Evolutionary conservation across 345 rosid genomes (phyloP).

Genomic region (Linum usitatissimum): DNA sequence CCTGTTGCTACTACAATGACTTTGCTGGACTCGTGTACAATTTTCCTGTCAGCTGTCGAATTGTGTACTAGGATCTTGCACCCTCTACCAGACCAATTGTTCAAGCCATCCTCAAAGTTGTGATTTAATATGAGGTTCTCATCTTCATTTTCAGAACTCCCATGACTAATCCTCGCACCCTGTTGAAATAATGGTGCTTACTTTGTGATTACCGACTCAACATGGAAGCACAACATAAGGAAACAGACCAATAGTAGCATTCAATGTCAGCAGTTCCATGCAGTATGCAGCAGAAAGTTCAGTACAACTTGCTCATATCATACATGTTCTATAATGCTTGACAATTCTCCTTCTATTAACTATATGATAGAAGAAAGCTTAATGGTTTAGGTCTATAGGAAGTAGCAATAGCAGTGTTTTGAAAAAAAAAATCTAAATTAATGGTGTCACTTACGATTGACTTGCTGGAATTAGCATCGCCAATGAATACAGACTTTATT

Average conservation of each 20-base stretch:
- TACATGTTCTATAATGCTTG: too few relatives aligned
- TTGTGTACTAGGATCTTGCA: constrained; percentile 69
- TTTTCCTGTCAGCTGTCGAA: constrained; percentile 63
- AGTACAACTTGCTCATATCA: too few relatives aligned
- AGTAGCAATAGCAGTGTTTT: too few relatives aligned
- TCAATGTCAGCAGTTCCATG: too few relatives aligned
- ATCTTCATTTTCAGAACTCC: constrained; percentile 24
- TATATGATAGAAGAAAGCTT: too few relatives aligned
- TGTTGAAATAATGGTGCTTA: background rate
- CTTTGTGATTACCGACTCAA: background rate
- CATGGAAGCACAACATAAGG: background rate
- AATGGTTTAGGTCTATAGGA: too few relatives aligned
- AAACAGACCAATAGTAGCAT: too few relatives aligned
- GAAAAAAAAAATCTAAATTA: background rate
- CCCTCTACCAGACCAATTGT: constrained; percentile 92
- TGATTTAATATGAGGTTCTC: constrained; percentile 55
- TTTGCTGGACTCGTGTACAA: constrained; percentile 59
- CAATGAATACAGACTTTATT: constrained; percentile 55
- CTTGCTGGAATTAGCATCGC: constrained; percentile 1
- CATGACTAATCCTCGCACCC: constrained; percentile 1
- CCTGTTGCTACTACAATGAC: constrained; percentile 68
- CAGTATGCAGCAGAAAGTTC: too few relatives aligned
- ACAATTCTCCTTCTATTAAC: too few relatives aligned
- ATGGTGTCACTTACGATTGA: constrained; percentile 30
- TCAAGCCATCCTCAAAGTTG: constrained; percentile 57